phyloP scores from a whole-genome alignment of 208 protist species.

The Leishmania tropica region DNA sequence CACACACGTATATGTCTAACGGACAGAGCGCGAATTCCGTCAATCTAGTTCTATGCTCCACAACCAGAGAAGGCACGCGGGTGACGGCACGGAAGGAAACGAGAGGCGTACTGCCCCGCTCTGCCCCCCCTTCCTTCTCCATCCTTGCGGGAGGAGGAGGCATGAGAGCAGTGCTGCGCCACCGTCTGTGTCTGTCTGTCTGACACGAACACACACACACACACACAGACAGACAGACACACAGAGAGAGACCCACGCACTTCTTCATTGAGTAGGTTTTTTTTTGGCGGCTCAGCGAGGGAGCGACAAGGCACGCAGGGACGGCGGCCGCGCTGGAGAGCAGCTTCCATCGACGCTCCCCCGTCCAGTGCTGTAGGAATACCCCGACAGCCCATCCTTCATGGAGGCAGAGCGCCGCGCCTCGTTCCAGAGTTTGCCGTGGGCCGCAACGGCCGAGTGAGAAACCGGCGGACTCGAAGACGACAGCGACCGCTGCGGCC shows the following conservation, averaged over 20 bases:
- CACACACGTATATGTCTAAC: too few species aligned
- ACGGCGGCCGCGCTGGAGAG: conserved; percentile 53
- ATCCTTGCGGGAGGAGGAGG: too few species aligned
- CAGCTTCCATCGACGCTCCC: conserved; percentile 58
- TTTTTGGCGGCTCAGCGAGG: neutral
- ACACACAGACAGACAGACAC: neutral
- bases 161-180: neutral
- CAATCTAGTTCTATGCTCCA: too few species aligned
- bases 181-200: neutral
- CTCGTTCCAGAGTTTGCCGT: conserved; percentile 24
- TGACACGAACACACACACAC: too few species aligned
- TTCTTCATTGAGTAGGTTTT: neutral
- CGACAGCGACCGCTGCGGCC: conserved; percentile 15
- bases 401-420: conserved; percentile 21
- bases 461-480: conserved; percentile 6
- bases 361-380: conserved; percentile 13
- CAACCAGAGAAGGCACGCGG: too few species aligned
- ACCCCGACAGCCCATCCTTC: conserved; percentile 41
- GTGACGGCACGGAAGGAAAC: too few species aligned
- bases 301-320: conserved; percentile 29
- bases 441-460: neutral
- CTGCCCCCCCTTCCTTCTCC: neutral
- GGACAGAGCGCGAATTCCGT: too few species aligned
- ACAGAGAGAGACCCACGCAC: neutral
- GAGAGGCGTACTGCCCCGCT: too few species aligned